These are phyloP conservation scores for Aspergillus tubingensis DNA, from an alignment of 2,329 filamentous ascomycete species.

Conservation along the genomic window DNA sequence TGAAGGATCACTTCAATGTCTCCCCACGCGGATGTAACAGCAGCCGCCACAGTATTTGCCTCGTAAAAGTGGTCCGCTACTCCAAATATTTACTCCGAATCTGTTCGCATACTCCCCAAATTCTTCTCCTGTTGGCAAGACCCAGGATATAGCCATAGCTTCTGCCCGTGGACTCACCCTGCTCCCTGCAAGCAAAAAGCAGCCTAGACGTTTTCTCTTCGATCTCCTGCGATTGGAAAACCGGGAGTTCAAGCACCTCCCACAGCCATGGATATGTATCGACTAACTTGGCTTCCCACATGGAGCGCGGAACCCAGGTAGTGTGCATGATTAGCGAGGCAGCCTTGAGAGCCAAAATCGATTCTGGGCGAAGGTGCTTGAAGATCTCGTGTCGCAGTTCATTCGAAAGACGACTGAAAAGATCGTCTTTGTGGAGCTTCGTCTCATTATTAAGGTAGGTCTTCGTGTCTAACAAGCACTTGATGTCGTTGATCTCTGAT, in stretches of 20 bases:
- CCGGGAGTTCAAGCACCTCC: background rate
- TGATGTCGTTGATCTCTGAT: background rate
- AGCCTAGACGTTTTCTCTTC: constrained; percentile 1
- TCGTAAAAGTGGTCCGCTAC: background rate
- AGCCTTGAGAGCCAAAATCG: constrained; percentile 3
- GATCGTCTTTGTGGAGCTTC: background rate
- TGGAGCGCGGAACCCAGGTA: background rate
- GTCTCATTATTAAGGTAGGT: background rate
- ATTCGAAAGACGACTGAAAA: constrained; percentile 1
- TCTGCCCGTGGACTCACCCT: background rate
- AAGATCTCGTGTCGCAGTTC: background rate
- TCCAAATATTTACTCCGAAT: constrained; percentile 6
- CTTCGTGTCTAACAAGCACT: background rate
- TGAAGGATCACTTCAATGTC: no score
- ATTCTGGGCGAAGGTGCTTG: background rate
- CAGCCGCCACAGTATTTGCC: no score
- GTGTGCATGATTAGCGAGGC: background rate
- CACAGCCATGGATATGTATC: constrained; percentile 7
- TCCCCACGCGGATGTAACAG: no score
- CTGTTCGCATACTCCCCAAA: constrained; percentile 9
- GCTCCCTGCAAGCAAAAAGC: background rate
- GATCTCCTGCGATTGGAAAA: constrained; percentile 1
- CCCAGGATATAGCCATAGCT: constrained; percentile 2
- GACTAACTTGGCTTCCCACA: constrained; percentile 3
- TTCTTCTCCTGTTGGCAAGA: constrained; percentile 6